Percentiles rank a stretch among this genome's conserved stretches.
Evolutionary conservation across 164 flowering plant genomes (phyloP).

Genomic region (Tetrastigma voinierianum): DNA sequence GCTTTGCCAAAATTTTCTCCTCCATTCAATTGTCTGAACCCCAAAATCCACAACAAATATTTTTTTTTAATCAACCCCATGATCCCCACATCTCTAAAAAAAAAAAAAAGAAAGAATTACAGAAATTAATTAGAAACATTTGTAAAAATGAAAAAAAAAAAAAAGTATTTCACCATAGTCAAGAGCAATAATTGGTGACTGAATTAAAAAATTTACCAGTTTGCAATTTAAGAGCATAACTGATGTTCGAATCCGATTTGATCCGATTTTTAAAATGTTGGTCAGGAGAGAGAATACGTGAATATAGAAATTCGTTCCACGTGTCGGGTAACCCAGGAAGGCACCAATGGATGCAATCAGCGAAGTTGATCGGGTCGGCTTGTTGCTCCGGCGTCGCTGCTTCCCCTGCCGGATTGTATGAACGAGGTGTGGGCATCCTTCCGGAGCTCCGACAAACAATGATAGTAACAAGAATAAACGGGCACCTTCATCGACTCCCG

Average conservation of each 20-base stretch:
- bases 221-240: too few relatives aligned
- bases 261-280: too few relatives aligned
- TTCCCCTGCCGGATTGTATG: conserved; percentile 72
- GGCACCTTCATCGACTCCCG: conserved; percentile 56
- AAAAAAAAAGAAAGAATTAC: conserved; percentile 3
- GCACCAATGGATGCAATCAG: conserved; percentile 96
- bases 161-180: not conserved
- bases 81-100: not conserved
- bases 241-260: too few relatives aligned
- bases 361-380: conserved; percentile 58
- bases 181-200: too few relatives aligned
- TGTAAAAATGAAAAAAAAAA: not conserved
- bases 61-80: too few relatives aligned
- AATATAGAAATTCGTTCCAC: conserved; percentile 88
- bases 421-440: conserved; percentile 86
- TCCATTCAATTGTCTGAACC: too few relatives aligned
- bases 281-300: conserved; percentile 60
- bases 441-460: conserved; percentile 77
- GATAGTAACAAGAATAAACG: conserved; percentile 64
- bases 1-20: too few relatives aligned
- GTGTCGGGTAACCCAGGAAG: conserved; percentile 92
- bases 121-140: not conserved
- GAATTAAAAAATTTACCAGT: too few relatives aligned
- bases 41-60: too few relatives aligned
- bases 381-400: conserved; percentile 56